Percentiles rank a stretch among this genome's conserved stretches.
Conservation (phyloP, 805 yeast genomes). For the Nakazawaea populi region DNA sequence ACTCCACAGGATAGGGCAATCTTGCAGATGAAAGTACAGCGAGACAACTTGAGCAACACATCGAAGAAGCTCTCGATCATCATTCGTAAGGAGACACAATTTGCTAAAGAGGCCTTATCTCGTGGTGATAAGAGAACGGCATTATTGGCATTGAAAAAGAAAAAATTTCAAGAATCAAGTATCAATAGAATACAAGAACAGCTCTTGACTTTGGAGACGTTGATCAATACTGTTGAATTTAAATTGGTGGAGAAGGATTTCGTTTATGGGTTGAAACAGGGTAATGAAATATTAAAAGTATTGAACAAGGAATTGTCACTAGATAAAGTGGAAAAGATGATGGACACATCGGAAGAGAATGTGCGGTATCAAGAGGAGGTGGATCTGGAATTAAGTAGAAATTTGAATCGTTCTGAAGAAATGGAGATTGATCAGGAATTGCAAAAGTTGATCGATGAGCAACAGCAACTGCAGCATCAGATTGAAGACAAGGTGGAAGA, state of each 20-base stretch:
- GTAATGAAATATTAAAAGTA: conserved; percentile 68
- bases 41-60: conserved; percentile 78
- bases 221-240: conserved; percentile 80
- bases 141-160: conserved; percentile 61
- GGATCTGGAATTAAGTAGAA: conserved; percentile 42
- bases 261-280: conserved; percentile 70
- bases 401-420: conserved; percentile 41
- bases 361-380: conserved; percentile 72
- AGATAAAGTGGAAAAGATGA: conserved; percentile 70
- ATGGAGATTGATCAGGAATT: conserved; percentile 65
- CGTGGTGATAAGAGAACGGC: conserved; percentile 56
- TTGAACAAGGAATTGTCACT: conserved; percentile 74
- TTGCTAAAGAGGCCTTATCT: conserved; percentile 52
- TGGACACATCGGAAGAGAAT: conserved; percentile 85
- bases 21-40: conserved; percentile 77
- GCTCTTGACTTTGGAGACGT: conserved; percentile 68
- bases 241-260: conserved; percentile 86
- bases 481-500: conserved; percentile 1
- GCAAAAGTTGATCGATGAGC: conserved; percentile 42
- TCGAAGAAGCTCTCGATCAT: conserved; percentile 52
- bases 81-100: conserved; percentile 52
- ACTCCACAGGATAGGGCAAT: conserved; percentile 85
- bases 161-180: conserved; percentile 77
- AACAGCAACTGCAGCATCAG: conserved; percentile 9
- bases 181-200: conserved; percentile 70